A percentile compares a stretch with the other conserved stretches of the same genome.
These are phyloP conservation scores for Saussurea involucrata DNA, from an alignment of 129 eudicot species.

Conservation along the genomic window DNA sequence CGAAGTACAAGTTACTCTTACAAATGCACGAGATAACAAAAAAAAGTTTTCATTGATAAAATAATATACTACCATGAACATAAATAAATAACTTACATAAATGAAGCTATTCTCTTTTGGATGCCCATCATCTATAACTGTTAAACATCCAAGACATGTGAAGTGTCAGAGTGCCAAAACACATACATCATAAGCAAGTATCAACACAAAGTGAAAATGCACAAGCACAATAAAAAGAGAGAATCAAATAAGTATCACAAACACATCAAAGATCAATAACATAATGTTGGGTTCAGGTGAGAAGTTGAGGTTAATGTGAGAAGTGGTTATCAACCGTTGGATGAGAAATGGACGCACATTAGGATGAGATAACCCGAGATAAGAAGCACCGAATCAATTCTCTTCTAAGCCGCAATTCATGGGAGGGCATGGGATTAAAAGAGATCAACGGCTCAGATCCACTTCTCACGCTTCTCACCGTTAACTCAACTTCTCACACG, in stretches of 20 bases:
- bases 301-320: too few relatives aligned
- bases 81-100: slow-evolving; percentile 56
- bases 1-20: background rate
- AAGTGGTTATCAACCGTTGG: too few relatives aligned
- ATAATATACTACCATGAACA: background rate
- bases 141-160: slow-evolving; percentile 18
- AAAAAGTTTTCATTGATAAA: background rate
- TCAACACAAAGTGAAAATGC: background rate
- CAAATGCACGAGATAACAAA: background rate
- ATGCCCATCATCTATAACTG: slow-evolving; percentile 90
- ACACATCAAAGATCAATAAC: background rate
- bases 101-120: slow-evolving; percentile 91
- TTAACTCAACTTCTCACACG: too few relatives aligned
- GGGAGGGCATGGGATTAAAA: too few relatives aligned
- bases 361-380: too few relatives aligned
- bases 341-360: too few relatives aligned
- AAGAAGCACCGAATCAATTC: too few relatives aligned
- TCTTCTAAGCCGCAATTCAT: too few relatives aligned
- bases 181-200: slow-evolving; percentile 8
- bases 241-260: slow-evolving; percentile 13
- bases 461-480: too few relatives aligned
- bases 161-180: slow-evolving; percentile 13
- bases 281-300: too few relatives aligned
- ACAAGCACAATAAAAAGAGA: background rate
- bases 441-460: too few relatives aligned